Evolutionary conservation across 441 rosid species (phyloP), one percentile per base, ranked within the genome.

Genomic region (Mallotus repandus): DNA sequence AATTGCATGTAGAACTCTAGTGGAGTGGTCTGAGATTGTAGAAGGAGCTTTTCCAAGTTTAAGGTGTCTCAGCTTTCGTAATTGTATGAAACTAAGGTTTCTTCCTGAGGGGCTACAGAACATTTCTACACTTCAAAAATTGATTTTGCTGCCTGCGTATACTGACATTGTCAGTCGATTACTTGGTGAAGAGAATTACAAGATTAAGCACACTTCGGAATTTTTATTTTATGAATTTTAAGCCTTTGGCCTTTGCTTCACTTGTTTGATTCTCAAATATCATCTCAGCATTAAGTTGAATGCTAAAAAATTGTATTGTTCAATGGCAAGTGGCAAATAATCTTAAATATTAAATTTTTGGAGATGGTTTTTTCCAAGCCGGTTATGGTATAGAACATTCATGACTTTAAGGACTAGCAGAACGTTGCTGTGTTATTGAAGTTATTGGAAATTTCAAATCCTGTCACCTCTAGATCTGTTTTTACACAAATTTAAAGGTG

Each of bases 61-160:
- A 59, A 45, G 61, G 50, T 4, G 5, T 48, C 71, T 63, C 5
- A 18, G 6, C 4, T 70, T 76, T 62, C 10, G 18, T 0, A 19
- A 50, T 4, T 70, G 79, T 65, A 0, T 1, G 5, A 11, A 8
- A 0, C 22, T 76, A 55, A 57, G 29, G 53, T 70, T 76, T 70
- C 74, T 76, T 65, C 79, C 79, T 14, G 74, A 70, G 45, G 75
- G 79, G 8, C 58, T 70, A 11, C 66, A 76, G 21, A 64, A 76
- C 50, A 48, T 76, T 21, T 76, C 66, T 18, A 70, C 71, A 0
- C 79, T 76, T 22, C 18, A 76, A 50, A 18, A 16, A 8, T 13
- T 76, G 18, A 0, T 1, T 2, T 4, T 70, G 59, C 4, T 0
- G 10, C 10, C n/a, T 21, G 3, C 10, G 1, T 18, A 65, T 12